These are phyloP conservation scores for Xylariales sp. DNA, from an alignment of 2,329 filamentous ascomycete genomes.

Conservation along the genomic window DNA sequence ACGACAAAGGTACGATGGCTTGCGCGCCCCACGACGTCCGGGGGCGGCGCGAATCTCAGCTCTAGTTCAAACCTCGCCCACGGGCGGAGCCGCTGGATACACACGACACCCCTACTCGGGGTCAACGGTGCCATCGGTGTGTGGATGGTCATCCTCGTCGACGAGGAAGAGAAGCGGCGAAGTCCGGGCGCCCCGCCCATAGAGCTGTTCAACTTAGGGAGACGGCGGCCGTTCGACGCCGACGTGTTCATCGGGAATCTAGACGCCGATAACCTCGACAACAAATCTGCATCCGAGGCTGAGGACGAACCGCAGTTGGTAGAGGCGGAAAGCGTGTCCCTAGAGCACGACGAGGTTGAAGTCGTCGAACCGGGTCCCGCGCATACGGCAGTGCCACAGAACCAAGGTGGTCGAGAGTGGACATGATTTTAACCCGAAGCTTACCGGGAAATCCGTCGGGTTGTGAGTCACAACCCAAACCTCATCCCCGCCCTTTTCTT, in stretches of 20 bases:
- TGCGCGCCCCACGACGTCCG: slow-evolving; percentile 39
- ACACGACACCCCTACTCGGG: slow-evolving; percentile 78
- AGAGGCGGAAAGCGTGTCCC: not conserved
- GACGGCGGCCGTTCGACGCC: slow-evolving; percentile 30
- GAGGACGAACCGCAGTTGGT: slow-evolving; percentile 8
- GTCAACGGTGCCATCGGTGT: slow-evolving; percentile 76
- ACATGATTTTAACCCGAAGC: not conserved
- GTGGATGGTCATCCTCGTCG: slow-evolving; percentile 81
- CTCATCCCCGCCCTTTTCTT: not conserved
- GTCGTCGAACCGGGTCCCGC: not conserved
- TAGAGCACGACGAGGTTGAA: slow-evolving; percentile 21
- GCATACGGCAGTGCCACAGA: not conserved
- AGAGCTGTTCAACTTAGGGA: slow-evolving; percentile 23
- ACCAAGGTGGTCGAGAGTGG: not conserved
- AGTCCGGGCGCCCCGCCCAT: slow-evolving; percentile 28
- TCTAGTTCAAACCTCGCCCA: slow-evolving; percentile 54
- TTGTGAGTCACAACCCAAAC: not conserved
- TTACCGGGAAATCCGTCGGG: not conserved
- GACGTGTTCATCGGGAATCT: not conserved
- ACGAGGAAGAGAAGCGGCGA: slow-evolving; percentile 62
- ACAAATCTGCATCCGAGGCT: slow-evolving; percentile 12
- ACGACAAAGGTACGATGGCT: slow-evolving; percentile 82
- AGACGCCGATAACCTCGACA: slow-evolving; percentile 9
- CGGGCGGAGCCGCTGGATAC: slow-evolving; percentile 78
- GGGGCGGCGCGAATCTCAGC: not conserved